Percentiles rank a stretch among this genome's conserved stretches.
phyloP scores from a whole-genome alignment of 352 stramenopile genomes.

The Globisporangium abappressorium region DNA sequence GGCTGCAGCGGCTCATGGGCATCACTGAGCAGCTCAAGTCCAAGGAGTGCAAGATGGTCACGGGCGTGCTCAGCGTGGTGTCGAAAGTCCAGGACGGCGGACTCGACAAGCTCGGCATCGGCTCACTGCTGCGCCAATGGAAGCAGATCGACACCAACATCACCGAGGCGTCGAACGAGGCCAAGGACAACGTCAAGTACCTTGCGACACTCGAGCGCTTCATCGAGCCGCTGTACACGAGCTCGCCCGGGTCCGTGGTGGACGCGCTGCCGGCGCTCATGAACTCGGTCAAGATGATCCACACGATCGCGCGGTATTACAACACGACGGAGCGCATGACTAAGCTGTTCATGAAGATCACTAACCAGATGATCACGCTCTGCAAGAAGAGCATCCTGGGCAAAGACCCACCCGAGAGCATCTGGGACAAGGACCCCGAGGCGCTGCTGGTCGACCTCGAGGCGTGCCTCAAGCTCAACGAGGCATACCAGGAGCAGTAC shows the following conservation, averaged over 20 bases:
- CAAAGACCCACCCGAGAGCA: constrained; percentile 48
- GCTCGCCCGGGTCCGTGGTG: constrained; percentile 53
- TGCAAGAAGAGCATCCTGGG: constrained; percentile 74
- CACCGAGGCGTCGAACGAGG: constrained; percentile 79
- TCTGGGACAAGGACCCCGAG: constrained; percentile 80
- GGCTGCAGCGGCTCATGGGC: constrained; percentile 78
- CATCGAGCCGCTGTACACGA: constrained; percentile 80
- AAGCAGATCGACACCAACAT: constrained; percentile 89
- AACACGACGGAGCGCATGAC: constrained; percentile 90
- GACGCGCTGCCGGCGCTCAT: constrained; percentile 83
- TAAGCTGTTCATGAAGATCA: constrained; percentile 90
- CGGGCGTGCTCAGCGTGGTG: constrained; percentile 73
- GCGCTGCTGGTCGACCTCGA: constrained; percentile 65
- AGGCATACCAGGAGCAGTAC: constrained; percentile 91
- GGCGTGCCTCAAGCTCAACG: constrained; percentile 80
- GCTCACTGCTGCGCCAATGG: constrained; percentile 68
- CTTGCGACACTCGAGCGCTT: constrained; percentile 81
- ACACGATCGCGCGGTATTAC: constrained; percentile 88
- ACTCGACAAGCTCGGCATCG: constrained; percentile 64
- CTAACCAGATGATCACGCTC: constrained; percentile 86
- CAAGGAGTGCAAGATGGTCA: constrained; percentile 88
- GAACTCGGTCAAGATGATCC: constrained; percentile 91
- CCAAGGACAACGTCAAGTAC: constrained; percentile 88
- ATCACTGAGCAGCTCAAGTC: constrained; percentile 90
- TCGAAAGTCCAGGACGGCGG: constrained; percentile 73